Conservation (phyloP, 352 stramenopile genomes). For the Phytophthora hybrid region DNA sequence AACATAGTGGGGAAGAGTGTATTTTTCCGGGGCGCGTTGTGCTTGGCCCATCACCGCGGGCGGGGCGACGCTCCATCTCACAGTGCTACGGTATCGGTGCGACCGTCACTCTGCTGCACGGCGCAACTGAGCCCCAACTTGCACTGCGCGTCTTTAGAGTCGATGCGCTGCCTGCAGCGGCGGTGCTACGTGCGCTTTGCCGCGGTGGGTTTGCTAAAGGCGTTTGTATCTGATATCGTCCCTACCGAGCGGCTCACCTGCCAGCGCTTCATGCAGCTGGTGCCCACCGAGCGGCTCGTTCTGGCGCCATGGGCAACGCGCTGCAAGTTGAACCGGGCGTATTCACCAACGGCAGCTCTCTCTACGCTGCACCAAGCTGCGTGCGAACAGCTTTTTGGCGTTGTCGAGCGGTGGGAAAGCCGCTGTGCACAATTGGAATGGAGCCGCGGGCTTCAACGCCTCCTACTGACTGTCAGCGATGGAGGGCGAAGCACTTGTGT, state of each 20-base stretch:
- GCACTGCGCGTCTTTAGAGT: not conserved
- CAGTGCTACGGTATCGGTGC: not conserved
- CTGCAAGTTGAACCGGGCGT: not conserved
- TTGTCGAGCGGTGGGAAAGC: not conserved
- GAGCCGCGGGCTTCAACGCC: too few relatives aligned
- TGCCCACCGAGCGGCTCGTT: conserved; percentile 1
- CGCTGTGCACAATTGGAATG: not conserved
- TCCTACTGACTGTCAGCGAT: too few relatives aligned
- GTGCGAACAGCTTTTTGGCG: not conserved
- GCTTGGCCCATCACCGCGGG: not conserved
- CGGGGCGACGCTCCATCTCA: not conserved
- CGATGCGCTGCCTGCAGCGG: not conserved
- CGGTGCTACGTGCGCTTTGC: not conserved
- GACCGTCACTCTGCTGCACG: too few relatives aligned
- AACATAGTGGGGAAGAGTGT: not conserved
- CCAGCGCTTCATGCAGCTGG: not conserved
- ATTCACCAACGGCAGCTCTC: not conserved
- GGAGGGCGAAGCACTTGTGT: too few relatives aligned
- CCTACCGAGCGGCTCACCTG: not conserved
- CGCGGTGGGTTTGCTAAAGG: not conserved
- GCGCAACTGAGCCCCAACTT: not conserved
- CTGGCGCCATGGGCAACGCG: conserved; percentile 1
- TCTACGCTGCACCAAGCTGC: not conserved
- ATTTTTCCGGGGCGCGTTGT: not conserved
- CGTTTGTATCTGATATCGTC: not conserved